These are phyloP conservation scores for Spencermartinsiella ligniputridi DNA, from an alignment of 1,139 yeast species.

Conservation along the genomic window DNA sequence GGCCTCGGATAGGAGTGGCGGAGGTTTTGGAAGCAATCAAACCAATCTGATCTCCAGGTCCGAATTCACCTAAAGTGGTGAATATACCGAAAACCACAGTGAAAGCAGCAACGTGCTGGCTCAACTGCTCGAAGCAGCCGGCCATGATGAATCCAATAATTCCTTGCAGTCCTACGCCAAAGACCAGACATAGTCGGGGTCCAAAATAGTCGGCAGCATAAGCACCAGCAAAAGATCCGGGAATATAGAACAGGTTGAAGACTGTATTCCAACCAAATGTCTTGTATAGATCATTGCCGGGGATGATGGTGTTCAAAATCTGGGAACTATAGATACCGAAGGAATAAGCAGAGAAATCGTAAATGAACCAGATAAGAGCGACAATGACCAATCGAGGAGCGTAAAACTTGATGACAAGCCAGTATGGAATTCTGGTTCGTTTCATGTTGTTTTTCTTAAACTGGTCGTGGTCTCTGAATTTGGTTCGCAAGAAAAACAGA, in stretches of 20 bases:
- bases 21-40: slow-evolving; percentile 80
- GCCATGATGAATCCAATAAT: slow-evolving; percentile 85
- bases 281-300: slow-evolving; percentile 60
- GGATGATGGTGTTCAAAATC: slow-evolving; percentile 57
- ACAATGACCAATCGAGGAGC: slow-evolving; percentile 75
- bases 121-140: slow-evolving; percentile 54
- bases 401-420: slow-evolving; percentile 69
- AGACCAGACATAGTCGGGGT: slow-evolving; percentile 69
- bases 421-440: slow-evolving; percentile 59
- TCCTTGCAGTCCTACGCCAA: slow-evolving; percentile 71
- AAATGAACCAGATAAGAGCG: slow-evolving; percentile 81
- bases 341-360: slow-evolving; percentile 83
- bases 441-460: slow-evolving; percentile 70
- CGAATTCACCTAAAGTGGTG: slow-evolving; percentile 83
- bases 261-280: slow-evolving; percentile 93
- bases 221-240: slow-evolving; percentile 87
- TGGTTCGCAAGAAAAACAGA: slow-evolving; percentile 70
- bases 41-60: slow-evolving; percentile 93
- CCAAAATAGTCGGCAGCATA: slow-evolving; percentile 79
- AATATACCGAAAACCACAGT: slow-evolving; percentile 85
- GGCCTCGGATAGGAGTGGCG: slow-evolving; percentile 86
- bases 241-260: slow-evolving; percentile 79
- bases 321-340: slow-evolving; percentile 78
- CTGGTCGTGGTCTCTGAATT: slow-evolving; percentile 66
- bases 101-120: slow-evolving; percentile 66